These are phyloP conservation scores for Agaricales sp. DNA, from an alignment of 1,284 basidiomycete genomes.

Conservation along the genomic window DNA sequence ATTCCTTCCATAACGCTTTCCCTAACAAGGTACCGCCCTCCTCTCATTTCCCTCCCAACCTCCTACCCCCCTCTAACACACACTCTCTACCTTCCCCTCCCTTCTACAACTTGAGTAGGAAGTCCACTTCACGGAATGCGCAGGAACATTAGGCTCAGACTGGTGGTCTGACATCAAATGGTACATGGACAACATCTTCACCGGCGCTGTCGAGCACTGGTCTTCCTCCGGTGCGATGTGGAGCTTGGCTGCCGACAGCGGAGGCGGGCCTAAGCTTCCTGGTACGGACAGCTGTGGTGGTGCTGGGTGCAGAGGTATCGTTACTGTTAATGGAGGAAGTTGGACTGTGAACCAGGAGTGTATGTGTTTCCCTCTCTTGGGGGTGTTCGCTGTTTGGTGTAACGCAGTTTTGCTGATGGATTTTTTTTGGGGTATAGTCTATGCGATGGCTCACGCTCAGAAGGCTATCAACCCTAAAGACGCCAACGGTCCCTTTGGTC, in stretches of 20 bases:
- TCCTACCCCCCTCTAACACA: not conserved
- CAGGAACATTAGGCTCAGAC: conserved; percentile 31
- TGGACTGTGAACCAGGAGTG: conserved; percentile 66
- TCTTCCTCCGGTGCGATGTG: conserved; percentile 53
- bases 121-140: conserved; percentile 22
- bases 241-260: conserved; percentile 57
- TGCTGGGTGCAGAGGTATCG: conserved; percentile 52
- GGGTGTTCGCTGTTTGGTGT: too few relatives aligned
- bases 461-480: conserved; percentile 66
- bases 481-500: conserved; percentile 52
- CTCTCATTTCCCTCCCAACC: not conserved
- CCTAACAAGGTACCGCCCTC: conserved; percentile 33
- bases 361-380: conserved; percentile 20
- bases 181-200: conserved; percentile 48
- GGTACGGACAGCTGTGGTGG: conserved; percentile 52
- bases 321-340: conserved; percentile 50
- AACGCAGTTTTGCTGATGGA: not conserved
- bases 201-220: conserved; percentile 34
- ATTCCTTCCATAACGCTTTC: conserved; percentile 29
- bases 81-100: not conserved
- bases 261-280: conserved; percentile 52
- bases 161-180: conserved; percentile 32
- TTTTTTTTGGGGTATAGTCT: conserved; percentile 31
- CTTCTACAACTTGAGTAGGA: not conserved
- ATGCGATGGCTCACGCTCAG: conserved; percentile 63